Conservation (phyloP, 768 basidiomycete species). For the Naganishia friedmannii region DNA sequence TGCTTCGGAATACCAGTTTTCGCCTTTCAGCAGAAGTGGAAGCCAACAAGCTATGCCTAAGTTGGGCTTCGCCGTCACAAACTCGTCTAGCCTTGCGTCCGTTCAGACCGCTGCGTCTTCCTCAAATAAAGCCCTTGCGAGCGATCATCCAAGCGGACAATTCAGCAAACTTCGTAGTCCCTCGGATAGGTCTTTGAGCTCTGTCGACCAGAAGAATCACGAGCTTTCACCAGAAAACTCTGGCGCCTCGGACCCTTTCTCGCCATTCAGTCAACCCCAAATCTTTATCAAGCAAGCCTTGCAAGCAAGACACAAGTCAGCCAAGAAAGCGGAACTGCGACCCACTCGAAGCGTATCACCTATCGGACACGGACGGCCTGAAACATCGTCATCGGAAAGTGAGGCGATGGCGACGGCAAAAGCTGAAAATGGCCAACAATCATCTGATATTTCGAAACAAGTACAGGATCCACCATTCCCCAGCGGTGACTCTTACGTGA, state of each 20-base stretch:
- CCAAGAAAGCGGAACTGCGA: slow-evolving; percentile 17
- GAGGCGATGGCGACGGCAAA: background rate
- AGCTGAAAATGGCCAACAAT: background rate
- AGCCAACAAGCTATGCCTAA: slow-evolving; percentile 9
- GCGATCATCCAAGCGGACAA: background rate
- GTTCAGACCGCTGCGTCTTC: slow-evolving; percentile 8
- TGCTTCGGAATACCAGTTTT: slow-evolving; percentile 9
- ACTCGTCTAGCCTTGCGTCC: background rate
- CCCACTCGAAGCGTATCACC: slow-evolving; percentile 19
- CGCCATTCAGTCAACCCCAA: slow-evolving; percentile 13
- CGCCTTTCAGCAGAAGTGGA: slow-evolving; percentile 21
- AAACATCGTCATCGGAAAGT: background rate
- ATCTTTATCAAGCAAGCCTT: slow-evolving; percentile 2
- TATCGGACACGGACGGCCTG: slow-evolving; percentile 20
- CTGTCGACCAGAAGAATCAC: background rate
- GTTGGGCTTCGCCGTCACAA: slow-evolving; percentile 4
- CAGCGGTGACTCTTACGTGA: slow-evolving; percentile 7
- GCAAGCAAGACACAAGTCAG: slow-evolving; percentile 16
- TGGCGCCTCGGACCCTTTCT: slow-evolving; percentile 3
- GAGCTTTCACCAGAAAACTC: background rate
- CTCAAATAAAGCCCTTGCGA: background rate
- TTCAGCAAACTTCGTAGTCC: background rate
- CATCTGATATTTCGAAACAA: background rate
- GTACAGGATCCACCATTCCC: slow-evolving; percentile 1
- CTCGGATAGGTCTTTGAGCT: background rate